Conservation (phyloP, 768 basidiomycete genomes). For the Amanita brunnescens region DNA sequence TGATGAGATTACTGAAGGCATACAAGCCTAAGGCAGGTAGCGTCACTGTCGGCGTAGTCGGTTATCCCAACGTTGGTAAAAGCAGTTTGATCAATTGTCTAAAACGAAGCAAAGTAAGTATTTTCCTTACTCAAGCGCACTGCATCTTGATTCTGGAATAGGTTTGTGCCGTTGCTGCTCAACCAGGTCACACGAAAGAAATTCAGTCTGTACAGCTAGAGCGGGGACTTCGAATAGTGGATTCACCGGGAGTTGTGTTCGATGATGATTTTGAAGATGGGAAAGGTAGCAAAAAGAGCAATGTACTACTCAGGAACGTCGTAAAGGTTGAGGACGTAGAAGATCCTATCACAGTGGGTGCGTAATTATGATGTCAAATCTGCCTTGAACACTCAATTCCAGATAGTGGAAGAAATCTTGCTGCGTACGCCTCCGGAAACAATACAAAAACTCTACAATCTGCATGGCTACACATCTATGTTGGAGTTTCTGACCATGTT, state of each 20-base stretch:
- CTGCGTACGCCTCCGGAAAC: constrained; percentile 57
- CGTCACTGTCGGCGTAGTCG: constrained; percentile 85
- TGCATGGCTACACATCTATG: constrained; percentile 65
- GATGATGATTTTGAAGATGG: constrained; percentile 52
- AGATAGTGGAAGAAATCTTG: constrained; percentile 79
- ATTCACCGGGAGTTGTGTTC: constrained; percentile 97
- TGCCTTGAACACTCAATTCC: neutral
- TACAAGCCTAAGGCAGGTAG: constrained; percentile 66
- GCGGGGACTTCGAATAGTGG: constrained; percentile 84
- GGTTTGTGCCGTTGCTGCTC: constrained; percentile 92
- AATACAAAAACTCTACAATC: constrained; percentile 78
- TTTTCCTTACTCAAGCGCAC: neutral
- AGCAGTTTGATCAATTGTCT: constrained; percentile 90
- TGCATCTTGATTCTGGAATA: constrained; percentile 16
- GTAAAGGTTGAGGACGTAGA: constrained; percentile 86
- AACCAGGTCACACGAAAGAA: constrained; percentile 89
- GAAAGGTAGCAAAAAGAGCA: constrained; percentile 43
- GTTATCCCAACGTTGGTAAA: constrained; percentile 97
- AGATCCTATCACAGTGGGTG: constrained; percentile 85
- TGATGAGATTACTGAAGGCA: constrained; percentile 77
- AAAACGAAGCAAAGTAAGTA: constrained; percentile 68
- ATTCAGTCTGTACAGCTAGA: constrained; percentile 89
- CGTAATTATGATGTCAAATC: neutral
- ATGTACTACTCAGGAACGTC: constrained; percentile 78
- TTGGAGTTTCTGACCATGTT: constrained; percentile 88